Base-by-base conservation (phyloP, 495 filamentous ascomycete genomes). In the Penicillium waksmanii region DNA sequence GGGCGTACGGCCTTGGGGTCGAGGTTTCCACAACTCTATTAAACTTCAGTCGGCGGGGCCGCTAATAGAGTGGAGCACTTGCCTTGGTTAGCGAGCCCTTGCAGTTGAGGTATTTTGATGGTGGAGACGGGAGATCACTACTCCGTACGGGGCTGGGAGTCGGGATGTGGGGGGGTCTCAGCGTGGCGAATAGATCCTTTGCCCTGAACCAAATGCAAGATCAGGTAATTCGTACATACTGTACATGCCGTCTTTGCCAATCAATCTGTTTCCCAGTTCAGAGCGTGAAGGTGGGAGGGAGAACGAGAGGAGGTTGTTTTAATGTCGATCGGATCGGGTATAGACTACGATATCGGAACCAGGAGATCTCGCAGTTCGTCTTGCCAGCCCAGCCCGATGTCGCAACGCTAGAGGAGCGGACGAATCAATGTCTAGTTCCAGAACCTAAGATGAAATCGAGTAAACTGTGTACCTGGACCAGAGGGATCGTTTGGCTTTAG, bases 91-190 rank as follows among this genome's bases (percentile, higher is more conserved):
- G 50, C 44, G 47, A 46, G 49, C 42, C 50, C 54, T 61, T 53
- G 43, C 55, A 44, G 43, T 51, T 69, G 64, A 65, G 64, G 61
- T 33, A 67, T 67, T 69, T 69, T 60, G 49, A 18, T 23, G 25
- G 58, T 57, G 58, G 63, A 57, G 25, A 42, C 36, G 53, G 49
- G 57, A 33, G 27, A 67, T 69, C 66, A 19, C 34, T 66, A 64
- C 66, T 64, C 56, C 53, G 38, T 62, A 63, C 47, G 63, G 60
- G 49, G 50, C 13, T 12, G n/a, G 15, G 5, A 19, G n/a, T 2
- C 19, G 42, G 42, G 42, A 44, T n/a, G 47, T 50, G 33, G 34
- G 27, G 18, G 50, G 36, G 34, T 31, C 31, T 53, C 50, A 59
- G 50, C 50, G 56, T 59, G 56, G 56, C 56, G 46, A 59, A 18